Evolutionary conservation across 768 basidiomycete species (phyloP), one percentile per base, ranked within the genome.

Genomic region (Boletales sp.): DNA sequence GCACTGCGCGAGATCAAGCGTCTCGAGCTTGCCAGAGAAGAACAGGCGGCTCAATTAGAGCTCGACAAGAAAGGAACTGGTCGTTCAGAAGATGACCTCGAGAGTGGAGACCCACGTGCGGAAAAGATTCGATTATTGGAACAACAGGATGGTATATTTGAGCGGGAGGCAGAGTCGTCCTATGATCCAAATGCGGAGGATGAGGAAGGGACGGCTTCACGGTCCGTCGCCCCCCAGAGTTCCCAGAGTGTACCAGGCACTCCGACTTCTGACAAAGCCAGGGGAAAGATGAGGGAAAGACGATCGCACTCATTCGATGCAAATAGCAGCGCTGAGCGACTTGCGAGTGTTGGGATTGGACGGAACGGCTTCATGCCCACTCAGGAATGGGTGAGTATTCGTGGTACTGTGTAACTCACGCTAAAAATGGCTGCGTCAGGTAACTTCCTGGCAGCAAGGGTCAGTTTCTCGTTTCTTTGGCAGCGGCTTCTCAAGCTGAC

Each of bases 381-480:
- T 4, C 91, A 97, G 65, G 92, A 93, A 81, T 99, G 97, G 95
- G 93, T 92, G 55, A 48, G 78, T 45, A 19, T 40, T 48, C 9
- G 35, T 40, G 37, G 30, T 31, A 19, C 38, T 31, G 39, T 3
- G 11, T 35, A 14, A 51, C 11, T 8, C 8, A 27, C 43, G 37
- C 40, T 62, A 30, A 54, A 36, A 44, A 43, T 45, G 11, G 24
- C 10, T 17, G 17, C 40, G 18, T 11, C 50, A 89, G 88, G 87
- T 93, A 5, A 81, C 88, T 18, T 94, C 94, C 2, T 98, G 95
- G 95, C 90, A 95, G 59, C 91, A 94, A 77, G 94, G 94, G 92
- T 91, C 57, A 64, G 72, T 18, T 7, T 51, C 47, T 36, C 45
- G 37, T 46, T 43, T 42, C 14, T 18, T 15, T 45, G 38, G 41